Evolutionary conservation across 1,139 yeast species (phyloP).

Genomic region (Sugiyamaella pinicola): DNA sequence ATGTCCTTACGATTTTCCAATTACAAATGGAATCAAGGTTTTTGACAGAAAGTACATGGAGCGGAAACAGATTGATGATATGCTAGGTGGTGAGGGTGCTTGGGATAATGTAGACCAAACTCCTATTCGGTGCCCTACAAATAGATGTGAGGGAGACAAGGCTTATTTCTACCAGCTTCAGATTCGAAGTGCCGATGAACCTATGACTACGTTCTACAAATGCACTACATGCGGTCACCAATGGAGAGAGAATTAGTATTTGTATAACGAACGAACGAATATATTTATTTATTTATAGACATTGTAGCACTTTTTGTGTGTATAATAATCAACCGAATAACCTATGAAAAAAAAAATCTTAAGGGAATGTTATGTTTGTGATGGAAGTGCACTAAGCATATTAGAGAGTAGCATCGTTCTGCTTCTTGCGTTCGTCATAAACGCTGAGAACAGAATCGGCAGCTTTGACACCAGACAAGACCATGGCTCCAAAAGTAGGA

Average conservation of each 20-base stretch:
- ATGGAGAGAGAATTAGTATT: constrained; percentile 85
- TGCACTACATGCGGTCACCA: constrained; percentile 92
- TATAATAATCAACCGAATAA: background rate
- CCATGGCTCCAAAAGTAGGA: constrained; percentile 84
- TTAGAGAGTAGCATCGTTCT: constrained; percentile 33
- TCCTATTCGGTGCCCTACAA: constrained; percentile 79
- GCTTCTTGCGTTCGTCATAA: constrained; percentile 52
- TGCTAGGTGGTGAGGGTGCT: constrained; percentile 94
- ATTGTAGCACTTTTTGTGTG: no score
- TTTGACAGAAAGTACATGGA: constrained; percentile 81
- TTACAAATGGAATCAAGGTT: constrained; percentile 71
- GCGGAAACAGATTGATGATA: constrained; percentile 92
- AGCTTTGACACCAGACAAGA: constrained; percentile 73
- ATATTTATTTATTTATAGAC: constrained; percentile 15
- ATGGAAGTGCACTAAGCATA: background rate
- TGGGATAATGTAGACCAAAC: constrained; percentile 95
- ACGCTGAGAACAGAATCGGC: constrained; percentile 62
- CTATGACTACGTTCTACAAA: constrained; percentile 94
- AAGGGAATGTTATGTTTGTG: background rate
- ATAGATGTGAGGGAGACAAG: constrained; percentile 80
- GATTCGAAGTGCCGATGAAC: constrained; percentile 86
- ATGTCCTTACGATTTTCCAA: constrained; percentile 92
- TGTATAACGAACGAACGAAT: constrained; percentile 1
- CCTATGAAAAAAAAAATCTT: background rate
- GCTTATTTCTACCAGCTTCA: constrained; percentile 97